Base-by-base conservation (phyloP, 2,329 filamentous ascomycete genomes). In the Aureobasidium sp. region DNA sequence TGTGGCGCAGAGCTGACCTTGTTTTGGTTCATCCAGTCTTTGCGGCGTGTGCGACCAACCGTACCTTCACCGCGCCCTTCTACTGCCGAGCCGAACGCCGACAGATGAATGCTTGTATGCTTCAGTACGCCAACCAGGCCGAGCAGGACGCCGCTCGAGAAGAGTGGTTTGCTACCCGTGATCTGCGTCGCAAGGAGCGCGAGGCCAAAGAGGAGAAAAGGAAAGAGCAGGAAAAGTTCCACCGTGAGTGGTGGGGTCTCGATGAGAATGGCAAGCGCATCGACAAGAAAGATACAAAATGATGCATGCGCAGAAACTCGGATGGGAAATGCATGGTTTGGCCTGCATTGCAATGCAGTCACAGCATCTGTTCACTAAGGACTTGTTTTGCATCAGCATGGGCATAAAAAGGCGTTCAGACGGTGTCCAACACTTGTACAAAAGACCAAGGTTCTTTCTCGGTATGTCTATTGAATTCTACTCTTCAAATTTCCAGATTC, bases 31-130 rank as follows among this genome's bases (percentile, higher is more conserved):
- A 11, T 44, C 56, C 55, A 96, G 91, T 86, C 57, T 98, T 98
- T 68, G 93, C 93, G 55, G 83, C 85, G 60, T 98, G 93, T 77
- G 90, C 90, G 50, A 78, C 85, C 45, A 84, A 85, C 66, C 86
- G 88, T 59, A 97, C 90, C 5, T 81, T 97, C 62, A 90, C 85
- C 54, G 86, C 93, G 55, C 86, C 90, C 11, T 96, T 93, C 76
- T 80, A 83, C 50, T 98, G 93, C 74, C 85, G 89, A 51, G 72
- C 78, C 44, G 79, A 90, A 65, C 86, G 90, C 63, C 83, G 85
- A 58, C 77, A 79, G 30, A 98, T 98, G 93, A 98, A 98, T 73
- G 78, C 75, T 57, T 98, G 93, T 74, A 96, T 98, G 90, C 78
- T 90, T 61, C 71, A 78, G 53, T 86, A 94, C 72, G 90, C 91